Evolutionary conservation across 164 flowering plant species (phyloP).

Genomic region (Hamamelis virginiana): DNA sequence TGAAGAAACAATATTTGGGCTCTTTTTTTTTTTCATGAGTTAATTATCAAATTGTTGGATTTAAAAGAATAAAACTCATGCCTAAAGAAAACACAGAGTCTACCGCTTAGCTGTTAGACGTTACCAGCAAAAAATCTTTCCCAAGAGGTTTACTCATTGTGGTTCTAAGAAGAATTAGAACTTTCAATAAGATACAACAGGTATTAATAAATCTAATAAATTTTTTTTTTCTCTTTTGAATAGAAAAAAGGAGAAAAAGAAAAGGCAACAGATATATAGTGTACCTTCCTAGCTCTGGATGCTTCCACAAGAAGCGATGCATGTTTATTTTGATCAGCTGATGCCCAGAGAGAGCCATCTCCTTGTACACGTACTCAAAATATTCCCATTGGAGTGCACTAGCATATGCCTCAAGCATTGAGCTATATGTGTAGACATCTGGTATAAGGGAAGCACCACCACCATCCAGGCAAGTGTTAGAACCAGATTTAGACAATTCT

Average conservation of each 20-base stretch:
- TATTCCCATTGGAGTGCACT: constrained; percentile 90
- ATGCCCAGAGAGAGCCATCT: constrained; percentile 71
- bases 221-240: not conserved
- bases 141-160: not conserved
- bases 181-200: not conserved
- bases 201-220: not conserved
- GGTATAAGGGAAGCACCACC: constrained; percentile 28
- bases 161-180: not conserved
- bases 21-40: too few relatives aligned
- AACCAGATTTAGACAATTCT: constrained; percentile 11
- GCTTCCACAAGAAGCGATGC: constrained; percentile 68
- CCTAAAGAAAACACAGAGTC: too few relatives aligned
- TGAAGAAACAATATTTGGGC: too few relatives aligned
- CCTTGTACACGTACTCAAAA: constrained; percentile 86
- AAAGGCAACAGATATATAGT: not conserved
- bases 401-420: constrained; percentile 84
- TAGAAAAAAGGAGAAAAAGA: not conserved
- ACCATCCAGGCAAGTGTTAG: constrained; percentile 1
- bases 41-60: too few relatives aligned
- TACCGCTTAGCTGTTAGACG: too few relatives aligned
- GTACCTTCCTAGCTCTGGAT: constrained; percentile 88
- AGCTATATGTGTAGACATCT: constrained; percentile 61
- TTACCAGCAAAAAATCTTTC: too few relatives aligned
- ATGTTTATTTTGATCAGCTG: constrained; percentile 73
- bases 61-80: too few relatives aligned